Evolutionary conservation across 1,284 basidiomycete species (phyloP), one percentile per base, ranked within the genome.

Genomic region (Pulveroboletus sp.): DNA sequence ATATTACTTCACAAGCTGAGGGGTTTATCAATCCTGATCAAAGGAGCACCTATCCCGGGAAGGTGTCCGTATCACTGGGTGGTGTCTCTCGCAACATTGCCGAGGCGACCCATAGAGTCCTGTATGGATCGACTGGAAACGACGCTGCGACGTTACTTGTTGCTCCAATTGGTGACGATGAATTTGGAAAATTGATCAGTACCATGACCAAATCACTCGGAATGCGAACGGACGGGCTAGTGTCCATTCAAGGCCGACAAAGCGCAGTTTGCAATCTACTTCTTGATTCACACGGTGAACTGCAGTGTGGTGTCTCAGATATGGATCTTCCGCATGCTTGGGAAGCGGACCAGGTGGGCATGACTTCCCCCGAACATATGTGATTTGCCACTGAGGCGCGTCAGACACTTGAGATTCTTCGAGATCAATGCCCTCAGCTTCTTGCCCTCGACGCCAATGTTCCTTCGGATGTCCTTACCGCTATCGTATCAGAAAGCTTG

Each of bases 31-130:
- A 47, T 46, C 65, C 57, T 11, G 72, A 77, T 64, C 60, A 72
- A 42, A 79, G 85, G 50, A 91, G 94, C 0, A 99, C 97, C 0
- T 81, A 82, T 9, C 93, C 94, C 0, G 97, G 96, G 11, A 76
- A 69, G 3, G 84, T 98, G 17, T 75, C 77, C 3, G 64, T 96
- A 28, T 84, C 90, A 0, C 77, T 93, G 1, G 97, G 97, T 2
- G 97, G 97, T 15, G 97, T 99, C 4, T 95, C 85, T 0, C 85
- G 96, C 25, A 99, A 99, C 71, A 86, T 99, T 46, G 93, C 96
- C 2, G 93, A 97, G 69, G 92, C 94, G 1, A 83, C 94, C 3
- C 84, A 91, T 64, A 81, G 89, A 24, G 69, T 88, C 10, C 71
- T 86, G 29, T 68, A 73, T 18, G 74, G 78, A 31, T 71, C 74